These are phyloP conservation scores for Thoreauomyces humboldtii DNA, from an alignment of 192 early-diverging fungal species.

Conservation along the genomic window DNA sequence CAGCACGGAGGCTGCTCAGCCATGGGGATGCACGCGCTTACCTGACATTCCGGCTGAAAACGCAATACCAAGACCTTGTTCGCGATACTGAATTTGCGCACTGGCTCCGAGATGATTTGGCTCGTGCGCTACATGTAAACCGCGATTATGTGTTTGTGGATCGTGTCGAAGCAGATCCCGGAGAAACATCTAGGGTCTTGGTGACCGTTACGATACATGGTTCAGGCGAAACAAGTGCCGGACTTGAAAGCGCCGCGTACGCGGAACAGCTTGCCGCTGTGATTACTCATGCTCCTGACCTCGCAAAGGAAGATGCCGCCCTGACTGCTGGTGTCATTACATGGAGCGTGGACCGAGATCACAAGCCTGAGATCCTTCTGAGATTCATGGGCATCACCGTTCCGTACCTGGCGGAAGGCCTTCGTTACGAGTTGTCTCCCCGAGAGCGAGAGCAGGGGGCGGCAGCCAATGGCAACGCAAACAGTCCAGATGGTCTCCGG, in stretches of 20 bases:
- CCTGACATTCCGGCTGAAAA: constrained; percentile 24
- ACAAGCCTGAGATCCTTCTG: constrained; percentile 39
- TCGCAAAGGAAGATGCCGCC: neutral
- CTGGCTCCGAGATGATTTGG: constrained; percentile 21
- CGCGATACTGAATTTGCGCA: constrained; percentile 17
- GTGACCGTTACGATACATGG: constrained; percentile 27
- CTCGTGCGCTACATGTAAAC: constrained; percentile 4
- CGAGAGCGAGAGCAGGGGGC: neutral
- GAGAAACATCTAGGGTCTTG: neutral
- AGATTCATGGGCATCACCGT: constrained; percentile 37
- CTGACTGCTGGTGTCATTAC: constrained; percentile 28
- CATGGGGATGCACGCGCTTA: constrained; percentile 10
- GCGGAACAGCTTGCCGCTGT: constrained; percentile 37
- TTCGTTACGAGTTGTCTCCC: constrained; percentile 27
- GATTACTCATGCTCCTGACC: constrained; percentile 12
- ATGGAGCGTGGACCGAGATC: constrained; percentile 17
- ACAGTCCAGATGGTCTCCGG: too few species aligned
- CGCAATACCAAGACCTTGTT: constrained; percentile 9
- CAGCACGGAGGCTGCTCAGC: constrained; percentile 15
- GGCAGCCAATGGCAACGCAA: neutral
- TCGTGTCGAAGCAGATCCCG: constrained; percentile 14
- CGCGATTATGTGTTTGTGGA: constrained; percentile 18
- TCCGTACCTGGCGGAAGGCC: constrained; percentile 37
- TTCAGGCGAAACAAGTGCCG: constrained; percentile 5
- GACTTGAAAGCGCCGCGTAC: constrained; percentile 31